Evolutionary conservation across 768 basidiomycete genomes (phyloP), one percentile per base, ranked within the genome.

Genomic region (Gymnopilus junonius): DNA sequence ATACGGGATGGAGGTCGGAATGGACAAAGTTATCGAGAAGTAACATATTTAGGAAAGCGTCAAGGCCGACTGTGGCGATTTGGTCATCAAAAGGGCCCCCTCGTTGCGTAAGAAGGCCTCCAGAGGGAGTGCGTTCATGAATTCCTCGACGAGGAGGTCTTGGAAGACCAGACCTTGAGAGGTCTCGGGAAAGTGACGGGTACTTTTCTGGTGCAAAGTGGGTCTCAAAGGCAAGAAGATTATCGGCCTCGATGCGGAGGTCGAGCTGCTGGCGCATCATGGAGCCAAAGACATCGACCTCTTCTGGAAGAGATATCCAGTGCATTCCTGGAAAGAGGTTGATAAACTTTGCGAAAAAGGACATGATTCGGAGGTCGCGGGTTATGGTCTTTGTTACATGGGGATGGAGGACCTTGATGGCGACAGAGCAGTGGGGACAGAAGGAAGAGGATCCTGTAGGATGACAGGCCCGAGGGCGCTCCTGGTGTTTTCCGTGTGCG

Each of bases 211-310:
- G 86, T 8, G 85, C 82, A 69, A 99, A 99, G 72, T 98, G 94
- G 55, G 82, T 77, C 76, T 97, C 95, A 71, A 99, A 99, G 1
- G 79, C 83, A 25, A 86, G 77, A 58, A 99, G 77, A 75, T 99
- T 98, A 65, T 92, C 86, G 0, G 93, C 95, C 74, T 99, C 97
- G 63, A 91, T 85, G 35, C 94, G 83, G 50, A 99, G 79, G 76
- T 99, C 95, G 21, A 99, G 84, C 74, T 99, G 97, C 68, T 88
- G 91, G 71, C 87, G 85, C 97, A 99, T 99, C 95, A 99, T 97
- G 32, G 82, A 77, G 7, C 97, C 97, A 74, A 99, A 99, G 3
- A 97, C 94, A 23, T 87, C 79, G 7, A 99, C 97, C 75, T 99
- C 97, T 70, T 99, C 94, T 0, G 95, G 93, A 17, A 99, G 83